phyloP scores from a whole-genome alignment of 352 stramenopile genomes.

The Globisporangium ultimum region DNA sequence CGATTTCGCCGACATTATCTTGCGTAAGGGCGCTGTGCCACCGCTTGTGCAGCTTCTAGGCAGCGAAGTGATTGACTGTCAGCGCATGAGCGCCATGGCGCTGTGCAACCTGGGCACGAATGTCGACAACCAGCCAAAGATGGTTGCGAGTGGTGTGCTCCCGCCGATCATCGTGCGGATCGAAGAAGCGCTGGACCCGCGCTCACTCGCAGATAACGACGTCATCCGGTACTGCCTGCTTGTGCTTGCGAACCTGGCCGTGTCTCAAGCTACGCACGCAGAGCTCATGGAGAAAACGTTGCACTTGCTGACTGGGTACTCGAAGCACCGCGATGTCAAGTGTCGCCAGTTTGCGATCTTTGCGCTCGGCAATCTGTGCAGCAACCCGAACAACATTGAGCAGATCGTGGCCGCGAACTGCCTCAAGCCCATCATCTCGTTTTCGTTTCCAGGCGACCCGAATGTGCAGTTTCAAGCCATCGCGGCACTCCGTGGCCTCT shows the following conservation, averaged over 20 bases:
- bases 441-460: constrained; percentile 89
- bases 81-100: constrained; percentile 95
- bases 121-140: constrained; percentile 91
- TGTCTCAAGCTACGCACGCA: constrained; percentile 79
- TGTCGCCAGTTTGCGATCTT: constrained; percentile 96
- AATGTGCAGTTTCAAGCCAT: constrained; percentile 98
- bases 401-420: constrained; percentile 84
- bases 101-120: constrained; percentile 95
- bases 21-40: constrained; percentile 82
- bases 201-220: constrained; percentile 91
- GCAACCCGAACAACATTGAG: constrained; percentile 90
- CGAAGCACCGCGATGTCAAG: constrained; percentile 94
- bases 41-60: constrained; percentile 87
- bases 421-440: constrained; percentile 93
- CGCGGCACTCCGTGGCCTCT: constrained; percentile 89
- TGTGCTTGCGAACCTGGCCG: constrained; percentile 92
- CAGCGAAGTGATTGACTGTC: constrained; percentile 89
- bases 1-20: constrained; percentile 92
- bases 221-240: constrained; percentile 94
- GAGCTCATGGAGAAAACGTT: constrained; percentile 78
- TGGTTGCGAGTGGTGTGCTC: constrained; percentile 87
- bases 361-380: constrained; percentile 93
- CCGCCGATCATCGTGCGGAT: constrained; percentile 87
- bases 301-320: constrained; percentile 90
- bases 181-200: constrained; percentile 89